These are phyloP conservation scores for Salix caprea DNA, from an alignment of 345 rosid genomes.

Conservation along the genomic window DNA sequence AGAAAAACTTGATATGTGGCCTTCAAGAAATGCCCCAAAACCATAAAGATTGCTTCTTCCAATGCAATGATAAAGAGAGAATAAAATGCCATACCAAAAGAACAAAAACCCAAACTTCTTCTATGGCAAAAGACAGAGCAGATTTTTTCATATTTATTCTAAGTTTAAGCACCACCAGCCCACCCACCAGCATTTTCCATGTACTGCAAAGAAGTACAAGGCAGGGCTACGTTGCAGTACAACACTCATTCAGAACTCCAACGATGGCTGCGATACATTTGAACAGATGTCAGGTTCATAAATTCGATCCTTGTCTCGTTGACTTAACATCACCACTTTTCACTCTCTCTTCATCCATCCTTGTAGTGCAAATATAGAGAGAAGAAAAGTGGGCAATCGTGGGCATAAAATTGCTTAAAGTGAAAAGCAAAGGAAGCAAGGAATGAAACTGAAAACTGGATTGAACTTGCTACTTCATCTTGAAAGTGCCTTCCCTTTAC, in stretches of 20 bases:
- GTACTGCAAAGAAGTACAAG: slow-evolving; percentile 39
- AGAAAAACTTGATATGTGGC: neutral
- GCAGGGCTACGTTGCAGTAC: slow-evolving; percentile 22
- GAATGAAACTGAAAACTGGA: neutral
- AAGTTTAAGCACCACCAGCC: neutral
- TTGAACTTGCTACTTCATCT: neutral
- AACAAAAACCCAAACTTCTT: neutral
- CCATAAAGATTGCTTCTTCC: neutral
- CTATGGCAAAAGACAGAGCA: neutral
- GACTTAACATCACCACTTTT: neutral
- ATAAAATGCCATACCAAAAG: neutral
- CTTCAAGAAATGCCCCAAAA: neutral
- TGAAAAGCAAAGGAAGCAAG: neutral
- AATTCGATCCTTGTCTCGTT: neutral
- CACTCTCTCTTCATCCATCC: neutral
- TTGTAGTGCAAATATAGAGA: no score
- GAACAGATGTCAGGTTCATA: slow-evolving; percentile 17
- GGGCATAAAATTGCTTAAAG: neutral
- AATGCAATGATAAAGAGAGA: neutral
- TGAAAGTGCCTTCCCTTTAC: slow-evolving; percentile 3
- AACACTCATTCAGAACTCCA: slow-evolving; percentile 10
- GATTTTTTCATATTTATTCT: neutral
- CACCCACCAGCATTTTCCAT: slow-evolving; percentile 2
- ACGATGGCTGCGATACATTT: neutral
- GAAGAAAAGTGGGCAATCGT: neutral